Evolutionary conservation across 2,329 filamentous ascomycete species (phyloP), one percentile per base, ranked within the genome.

Genomic region (Ceratocystis albifundus): DNA sequence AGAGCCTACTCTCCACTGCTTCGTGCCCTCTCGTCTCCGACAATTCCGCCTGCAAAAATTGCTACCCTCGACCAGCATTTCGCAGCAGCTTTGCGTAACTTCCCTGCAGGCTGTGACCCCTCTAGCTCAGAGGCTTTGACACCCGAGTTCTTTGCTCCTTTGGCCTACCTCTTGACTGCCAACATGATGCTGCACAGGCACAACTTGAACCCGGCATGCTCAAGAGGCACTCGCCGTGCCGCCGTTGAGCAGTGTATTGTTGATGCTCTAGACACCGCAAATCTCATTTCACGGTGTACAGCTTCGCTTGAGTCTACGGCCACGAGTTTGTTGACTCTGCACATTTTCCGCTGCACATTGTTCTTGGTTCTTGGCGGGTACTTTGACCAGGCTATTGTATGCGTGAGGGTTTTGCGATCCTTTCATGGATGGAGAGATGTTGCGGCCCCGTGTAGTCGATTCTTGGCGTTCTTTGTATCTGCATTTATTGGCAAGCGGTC

Each of bases 121-220:
- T 78, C 82, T 17, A 87, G 86, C 68, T 80, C 82, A 36, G 82
- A 85, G 6, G 80, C 85, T 6, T 79, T 96, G 53, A 87, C 94
- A 67, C 86, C 90, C 7, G 82, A 86, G 64, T 85, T 88, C 50
- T 79, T 97, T 15, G 84, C 86, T 30, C 88, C 91, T 0, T 79
- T 95, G 7, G 82, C 89, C 41, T 87, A 90, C 71, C 82, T 97
- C 7, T 87, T 96, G 68, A 89, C 90, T 68, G 87, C 88, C 17
- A 87, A 90, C n/a, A 82, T 96, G 36, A 80, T 94, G 46, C 82
- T 99, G 7, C 90, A 96, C 75, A 85, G 94, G 53, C 91, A 96
- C 72, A 96, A 97, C 72, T 80, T 97, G 7, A 86, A 86, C 0
- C 88, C 91, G 0, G 79, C 79, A 8, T 91, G 88, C 72, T 80